Percentiles rank a stretch among this genome's conserved stretches.
phyloP scores from a whole-genome alignment of 2,329 filamentous ascomycete genomes.

The Madurella mycetomatis region DNA sequence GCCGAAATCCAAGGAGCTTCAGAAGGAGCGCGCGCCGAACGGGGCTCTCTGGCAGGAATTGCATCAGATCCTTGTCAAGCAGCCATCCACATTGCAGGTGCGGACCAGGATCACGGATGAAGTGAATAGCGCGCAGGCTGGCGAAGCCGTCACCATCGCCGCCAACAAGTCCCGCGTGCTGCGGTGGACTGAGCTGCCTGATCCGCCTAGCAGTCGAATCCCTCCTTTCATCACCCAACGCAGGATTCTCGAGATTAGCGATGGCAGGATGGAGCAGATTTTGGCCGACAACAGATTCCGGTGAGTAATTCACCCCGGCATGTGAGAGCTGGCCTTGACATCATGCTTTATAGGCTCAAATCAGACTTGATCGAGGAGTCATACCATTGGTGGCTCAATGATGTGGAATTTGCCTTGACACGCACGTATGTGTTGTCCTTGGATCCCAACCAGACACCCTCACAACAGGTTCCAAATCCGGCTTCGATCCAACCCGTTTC shows the following conservation, averaged over 20 bases:
- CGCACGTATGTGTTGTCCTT: constrained; percentile 28
- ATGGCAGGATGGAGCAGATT: constrained; percentile 44
- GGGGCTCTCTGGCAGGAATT: constrained; percentile 47
- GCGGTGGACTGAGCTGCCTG: constrained; percentile 58
- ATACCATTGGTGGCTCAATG: constrained; percentile 50
- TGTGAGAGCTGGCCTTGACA: neutral
- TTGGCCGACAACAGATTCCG: constrained; percentile 50
- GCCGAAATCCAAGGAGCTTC: constrained; percentile 23
- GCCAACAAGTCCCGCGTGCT: constrained; percentile 39
- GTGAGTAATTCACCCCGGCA: constrained; percentile 33
- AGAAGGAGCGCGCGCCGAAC: constrained; percentile 33
- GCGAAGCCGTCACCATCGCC: constrained; percentile 29
- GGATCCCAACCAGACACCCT: constrained; percentile 25
- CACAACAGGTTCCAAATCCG: constrained; percentile 34
- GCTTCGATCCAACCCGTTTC: constrained; percentile 47
- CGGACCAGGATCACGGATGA: constrained; percentile 50
- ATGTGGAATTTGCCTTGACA: constrained; percentile 52
- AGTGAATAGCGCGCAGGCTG: neutral
- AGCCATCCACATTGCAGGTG: constrained; percentile 54
- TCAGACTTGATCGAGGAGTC: constrained; percentile 51
- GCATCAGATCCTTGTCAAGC: constrained; percentile 49
- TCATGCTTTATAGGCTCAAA: constrained; percentile 40
- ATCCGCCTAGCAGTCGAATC: constrained; percentile 45
- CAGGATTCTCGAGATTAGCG: constrained; percentile 53
- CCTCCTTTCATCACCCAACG: constrained; percentile 43